These are phyloP conservation scores for Hemisphaericaspora nanyangensis DNA, from an alignment of 805 yeast genomes.

Conservation along the genomic window DNA sequence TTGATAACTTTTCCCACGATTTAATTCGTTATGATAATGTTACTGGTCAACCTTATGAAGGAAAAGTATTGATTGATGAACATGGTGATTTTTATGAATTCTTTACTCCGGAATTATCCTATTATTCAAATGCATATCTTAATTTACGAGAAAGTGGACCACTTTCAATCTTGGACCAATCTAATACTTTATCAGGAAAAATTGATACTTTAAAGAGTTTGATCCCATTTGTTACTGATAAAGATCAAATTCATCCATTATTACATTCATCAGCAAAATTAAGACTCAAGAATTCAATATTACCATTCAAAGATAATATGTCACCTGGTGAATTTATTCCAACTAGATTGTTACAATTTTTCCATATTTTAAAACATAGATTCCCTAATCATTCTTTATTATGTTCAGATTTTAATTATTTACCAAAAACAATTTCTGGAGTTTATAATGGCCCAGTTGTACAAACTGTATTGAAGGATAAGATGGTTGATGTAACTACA, in stretches of 20 bases:
- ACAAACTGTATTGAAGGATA: constrained; percentile 65
- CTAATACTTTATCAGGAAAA: constrained; percentile 17
- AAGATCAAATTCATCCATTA: constrained; percentile 53
- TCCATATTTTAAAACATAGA: constrained; percentile 54
- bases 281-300: constrained; percentile 43
- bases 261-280: constrained; percentile 44
- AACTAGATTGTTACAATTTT: constrained; percentile 64
- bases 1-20: constrained; percentile 83
- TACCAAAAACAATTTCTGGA: constrained; percentile 51
- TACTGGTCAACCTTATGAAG: constrained; percentile 69
- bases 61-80: constrained; percentile 68
- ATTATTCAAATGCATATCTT: constrained; percentile 53
- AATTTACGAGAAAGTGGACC: constrained; percentile 49
- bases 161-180: constrained; percentile 29
- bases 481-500: constrained; percentile 65
- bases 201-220: constrained; percentile 22
- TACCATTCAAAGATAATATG: constrained; percentile 65
- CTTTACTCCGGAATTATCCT: constrained; percentile 58
- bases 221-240: constrained; percentile 24
- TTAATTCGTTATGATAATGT: constrained; percentile 68
- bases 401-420: constrained; percentile 60
- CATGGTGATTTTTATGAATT: constrained; percentile 74
- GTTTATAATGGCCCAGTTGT: constrained; percentile 71
- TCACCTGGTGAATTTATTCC: constrained; percentile 79
- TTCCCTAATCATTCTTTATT: constrained; percentile 78